Conservation (phyloP, 192 early-diverging fungal species). For the Chytriomyces hyalinus region DNA sequence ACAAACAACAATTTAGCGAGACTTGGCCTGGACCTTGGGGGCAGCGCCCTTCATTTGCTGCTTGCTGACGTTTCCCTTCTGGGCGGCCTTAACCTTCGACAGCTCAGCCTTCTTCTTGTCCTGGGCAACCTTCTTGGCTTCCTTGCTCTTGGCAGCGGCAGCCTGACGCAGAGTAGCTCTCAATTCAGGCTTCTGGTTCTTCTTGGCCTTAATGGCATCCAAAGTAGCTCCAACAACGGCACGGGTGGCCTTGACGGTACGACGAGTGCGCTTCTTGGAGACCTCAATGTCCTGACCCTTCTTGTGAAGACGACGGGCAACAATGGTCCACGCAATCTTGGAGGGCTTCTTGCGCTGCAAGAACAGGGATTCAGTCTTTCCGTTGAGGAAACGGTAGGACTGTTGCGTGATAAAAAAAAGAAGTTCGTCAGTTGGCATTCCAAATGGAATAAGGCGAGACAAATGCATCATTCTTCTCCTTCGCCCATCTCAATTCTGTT, state of each 20-base stretch:
- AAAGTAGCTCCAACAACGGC: slow-evolving; percentile 93
- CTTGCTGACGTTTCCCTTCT: slow-evolving; percentile 77
- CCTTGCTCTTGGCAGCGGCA: slow-evolving; percentile 88
- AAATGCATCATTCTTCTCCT: too few species aligned
- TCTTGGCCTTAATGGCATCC: slow-evolving; percentile 97
- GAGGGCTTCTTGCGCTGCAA: slow-evolving; percentile 96
- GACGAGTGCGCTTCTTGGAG: slow-evolving; percentile 94
- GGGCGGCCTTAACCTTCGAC: slow-evolving; percentile 64
- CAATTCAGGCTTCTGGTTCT: slow-evolving; percentile 94
- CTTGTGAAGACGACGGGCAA: slow-evolving; percentile 98
- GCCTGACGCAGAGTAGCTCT: slow-evolving; percentile 88
- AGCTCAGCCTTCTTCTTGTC: slow-evolving; percentile 88
- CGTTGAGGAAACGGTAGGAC: slow-evolving; percentile 96
- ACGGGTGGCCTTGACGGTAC: slow-evolving; percentile 94
- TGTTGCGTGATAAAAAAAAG: too few species aligned
- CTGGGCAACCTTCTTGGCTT: slow-evolving; percentile 85
- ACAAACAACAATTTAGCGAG: slow-evolving; percentile 66
- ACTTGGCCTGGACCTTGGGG: slow-evolving; percentile 78
- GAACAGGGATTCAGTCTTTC: slow-evolving; percentile 97
- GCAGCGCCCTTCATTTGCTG: slow-evolving; percentile 81
- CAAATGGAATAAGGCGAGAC: too few species aligned
- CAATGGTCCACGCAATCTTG: slow-evolving; percentile 95
- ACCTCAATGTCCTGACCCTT: slow-evolving; percentile 98
- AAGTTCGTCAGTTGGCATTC: too few species aligned
- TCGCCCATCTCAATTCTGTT: too few species aligned